A percentile compares a stretch with the other conserved stretches of the same genome.
These are phyloP conservation scores for Asterionellopsis glacialis DNA, from an alignment of 108 stramenopile species.

Conservation along the genomic window DNA sequence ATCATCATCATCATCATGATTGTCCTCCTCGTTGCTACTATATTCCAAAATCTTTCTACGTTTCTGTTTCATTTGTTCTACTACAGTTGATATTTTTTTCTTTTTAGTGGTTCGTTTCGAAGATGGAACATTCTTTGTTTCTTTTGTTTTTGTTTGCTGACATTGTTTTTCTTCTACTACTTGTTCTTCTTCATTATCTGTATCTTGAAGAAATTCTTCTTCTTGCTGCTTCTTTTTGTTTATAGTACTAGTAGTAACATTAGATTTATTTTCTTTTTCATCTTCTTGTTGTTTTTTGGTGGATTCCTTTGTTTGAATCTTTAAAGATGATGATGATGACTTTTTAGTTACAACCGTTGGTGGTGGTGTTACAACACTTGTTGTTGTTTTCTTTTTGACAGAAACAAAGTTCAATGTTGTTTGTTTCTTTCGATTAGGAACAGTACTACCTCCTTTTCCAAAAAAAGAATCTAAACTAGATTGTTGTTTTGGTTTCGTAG, in stretches of 20 bases:
- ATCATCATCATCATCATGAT: constrained; percentile 9
- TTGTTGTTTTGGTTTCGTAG: constrained; percentile 27
- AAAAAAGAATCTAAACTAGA: constrained; percentile 48
- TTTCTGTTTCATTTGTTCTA: constrained; percentile 13
- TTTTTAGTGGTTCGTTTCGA: constrained; percentile 1
- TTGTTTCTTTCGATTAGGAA: constrained; percentile 28
- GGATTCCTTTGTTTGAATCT: no score
- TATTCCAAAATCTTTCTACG: background rate
- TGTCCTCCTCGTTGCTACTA: constrained; percentile 1
- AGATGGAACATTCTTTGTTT: background rate
- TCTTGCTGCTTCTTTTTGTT: background rate
- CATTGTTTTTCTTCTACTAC: background rate
- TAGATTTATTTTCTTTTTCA: constrained; percentile 1
- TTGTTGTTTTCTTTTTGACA: background rate
- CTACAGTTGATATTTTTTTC: background rate
- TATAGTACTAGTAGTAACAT: no score
- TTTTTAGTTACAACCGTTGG: background rate
- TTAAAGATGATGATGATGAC: background rate
- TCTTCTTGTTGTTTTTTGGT: constrained; percentile 5
- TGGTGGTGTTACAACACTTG: background rate
- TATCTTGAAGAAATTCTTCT: constrained; percentile 2
- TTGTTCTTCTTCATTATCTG: background rate
- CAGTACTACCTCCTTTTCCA: constrained; percentile 7
- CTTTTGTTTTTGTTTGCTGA: constrained; percentile 3
- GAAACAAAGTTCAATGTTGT: constrained; percentile 27